Conservation (phyloP, 139 green algal genomes). For the Pycnococcus provasolii region DNA sequence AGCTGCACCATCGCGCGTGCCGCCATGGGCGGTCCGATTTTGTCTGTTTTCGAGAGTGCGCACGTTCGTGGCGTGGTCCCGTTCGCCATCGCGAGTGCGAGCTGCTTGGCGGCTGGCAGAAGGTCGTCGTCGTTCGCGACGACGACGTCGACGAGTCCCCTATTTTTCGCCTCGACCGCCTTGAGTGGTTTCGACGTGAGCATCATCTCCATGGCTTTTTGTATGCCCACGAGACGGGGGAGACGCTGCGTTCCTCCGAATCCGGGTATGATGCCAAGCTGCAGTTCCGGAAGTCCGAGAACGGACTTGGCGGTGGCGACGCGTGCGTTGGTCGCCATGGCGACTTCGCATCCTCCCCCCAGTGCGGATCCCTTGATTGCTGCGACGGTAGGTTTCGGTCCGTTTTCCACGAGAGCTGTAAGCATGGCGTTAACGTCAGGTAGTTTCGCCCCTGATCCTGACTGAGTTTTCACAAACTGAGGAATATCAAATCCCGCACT, state of each 20-base stretch:
- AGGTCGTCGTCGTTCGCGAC: slow-evolving; percentile 46
- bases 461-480: slow-evolving; percentile 41
- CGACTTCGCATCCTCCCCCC: slow-evolving; percentile 84
- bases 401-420: slow-evolving; percentile 37
- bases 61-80: slow-evolving; percentile 36
- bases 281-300: slow-evolving; percentile 89
- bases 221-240: slow-evolving; percentile 83
- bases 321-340: slow-evolving; percentile 69
- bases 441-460: slow-evolving; percentile 16
- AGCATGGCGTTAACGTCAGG: slow-evolving; percentile 49
- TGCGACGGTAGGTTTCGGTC: slow-evolving; percentile 62
- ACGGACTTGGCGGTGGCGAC: slow-evolving; percentile 36
- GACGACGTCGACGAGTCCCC: slow-evolving; percentile 82
- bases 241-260: slow-evolving; percentile 96
- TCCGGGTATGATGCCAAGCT: slow-evolving; percentile 91
- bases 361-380: slow-evolving; percentile 71
- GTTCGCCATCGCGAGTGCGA: slow-evolving; percentile 74
- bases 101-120: slow-evolving; percentile 37
- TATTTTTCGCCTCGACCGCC: slow-evolving; percentile 45
- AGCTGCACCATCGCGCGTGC: slow-evolving; percentile 70
- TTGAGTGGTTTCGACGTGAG: slow-evolving; percentile 62
- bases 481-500: slow-evolving; percentile 88
- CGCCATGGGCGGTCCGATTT: slow-evolving; percentile 59
- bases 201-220: slow-evolving; percentile 88
- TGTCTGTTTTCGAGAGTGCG: slow-evolving; percentile 29